Percentiles rank a stretch among this genome's conserved stretches.
Conservation (phyloP, 2,329 filamentous ascomycete genomes). For the Aspergillus neoniger region DNA sequence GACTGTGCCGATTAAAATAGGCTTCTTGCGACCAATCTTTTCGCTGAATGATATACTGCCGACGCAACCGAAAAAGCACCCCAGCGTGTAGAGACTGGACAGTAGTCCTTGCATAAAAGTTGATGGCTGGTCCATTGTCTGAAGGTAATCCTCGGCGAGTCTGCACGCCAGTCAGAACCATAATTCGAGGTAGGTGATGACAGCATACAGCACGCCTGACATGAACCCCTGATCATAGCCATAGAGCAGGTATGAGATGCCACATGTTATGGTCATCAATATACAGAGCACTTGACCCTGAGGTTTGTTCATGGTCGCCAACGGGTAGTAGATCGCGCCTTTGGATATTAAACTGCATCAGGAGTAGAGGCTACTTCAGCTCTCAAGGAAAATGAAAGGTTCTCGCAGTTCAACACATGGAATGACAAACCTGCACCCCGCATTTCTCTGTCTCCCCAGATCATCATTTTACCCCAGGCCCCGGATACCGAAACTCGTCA, state of each 20-base stretch:
- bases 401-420: neutral
- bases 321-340: neutral
- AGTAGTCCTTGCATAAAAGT: neutral
- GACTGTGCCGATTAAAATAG: neutral
- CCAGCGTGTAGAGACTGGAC: slow-evolving; percentile 2
- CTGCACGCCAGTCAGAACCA: neutral
- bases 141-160: neutral
- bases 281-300: neutral
- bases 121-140: neutral
- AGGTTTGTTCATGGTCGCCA: neutral
- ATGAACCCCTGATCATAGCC: slow-evolving; percentile 9
- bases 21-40: neutral
- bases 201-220: neutral
- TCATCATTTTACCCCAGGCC: neutral
- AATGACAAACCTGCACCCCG: neutral
- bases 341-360: too few species aligned
- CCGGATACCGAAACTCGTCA: neutral
- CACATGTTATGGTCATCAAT: neutral
- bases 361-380: neutral
- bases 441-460: neutral
- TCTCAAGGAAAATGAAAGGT: neutral
- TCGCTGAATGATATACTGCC: neutral
- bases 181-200: neutral
- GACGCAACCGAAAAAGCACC: slow-evolving; percentile 5
- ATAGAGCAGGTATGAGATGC: neutral